Evolutionary conservation across 352 stramenopile genomes (phyloP).

Genomic region (Saprolegnia diclina): DNA sequence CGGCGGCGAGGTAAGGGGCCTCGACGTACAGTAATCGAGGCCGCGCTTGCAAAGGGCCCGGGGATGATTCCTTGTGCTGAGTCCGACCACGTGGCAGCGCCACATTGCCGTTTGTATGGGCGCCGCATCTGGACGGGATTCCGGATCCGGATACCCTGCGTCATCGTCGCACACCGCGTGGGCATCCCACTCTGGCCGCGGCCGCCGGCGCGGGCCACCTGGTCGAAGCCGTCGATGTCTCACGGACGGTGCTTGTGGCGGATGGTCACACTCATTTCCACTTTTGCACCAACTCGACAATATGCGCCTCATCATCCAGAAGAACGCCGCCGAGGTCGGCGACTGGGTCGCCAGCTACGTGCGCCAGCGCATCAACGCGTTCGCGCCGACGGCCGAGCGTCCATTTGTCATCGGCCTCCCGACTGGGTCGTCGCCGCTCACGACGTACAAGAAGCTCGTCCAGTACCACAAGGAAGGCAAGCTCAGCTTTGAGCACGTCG

Average conservation of each 20-base stretch:
- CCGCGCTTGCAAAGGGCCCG: too few relatives aligned
- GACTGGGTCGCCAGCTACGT: constrained; percentile 76
- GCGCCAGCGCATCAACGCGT: constrained; percentile 70
- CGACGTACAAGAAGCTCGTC: constrained; percentile 77
- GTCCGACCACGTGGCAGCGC: background rate
- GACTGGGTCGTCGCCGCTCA: constrained; percentile 74
- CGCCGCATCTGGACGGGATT: too few relatives aligned
- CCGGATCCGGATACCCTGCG: background rate
- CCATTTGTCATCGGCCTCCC: constrained; percentile 84
- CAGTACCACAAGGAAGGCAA: constrained; percentile 47
- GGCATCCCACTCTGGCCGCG: background rate
- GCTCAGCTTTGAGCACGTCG: constrained; percentile 77
- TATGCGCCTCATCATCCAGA: constrained; percentile 83
- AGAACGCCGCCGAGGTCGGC: constrained; percentile 54
- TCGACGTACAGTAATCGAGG: too few relatives aligned
- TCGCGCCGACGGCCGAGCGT: constrained; percentile 52
- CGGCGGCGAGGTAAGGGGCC: too few relatives aligned
- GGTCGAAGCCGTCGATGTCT: background rate
- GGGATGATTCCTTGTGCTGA: background rate
- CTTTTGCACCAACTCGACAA: background rate
- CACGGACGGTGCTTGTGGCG: too few relatives aligned
- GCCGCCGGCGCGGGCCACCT: too few relatives aligned
- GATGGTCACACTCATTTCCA: background rate
- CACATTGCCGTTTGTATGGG: too few relatives aligned
- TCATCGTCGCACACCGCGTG: background rate